Evolutionary conservation across 768 basidiomycete species (phyloP), one percentile per base, ranked within the genome.

Genomic region (Podaxis sp.): DNA sequence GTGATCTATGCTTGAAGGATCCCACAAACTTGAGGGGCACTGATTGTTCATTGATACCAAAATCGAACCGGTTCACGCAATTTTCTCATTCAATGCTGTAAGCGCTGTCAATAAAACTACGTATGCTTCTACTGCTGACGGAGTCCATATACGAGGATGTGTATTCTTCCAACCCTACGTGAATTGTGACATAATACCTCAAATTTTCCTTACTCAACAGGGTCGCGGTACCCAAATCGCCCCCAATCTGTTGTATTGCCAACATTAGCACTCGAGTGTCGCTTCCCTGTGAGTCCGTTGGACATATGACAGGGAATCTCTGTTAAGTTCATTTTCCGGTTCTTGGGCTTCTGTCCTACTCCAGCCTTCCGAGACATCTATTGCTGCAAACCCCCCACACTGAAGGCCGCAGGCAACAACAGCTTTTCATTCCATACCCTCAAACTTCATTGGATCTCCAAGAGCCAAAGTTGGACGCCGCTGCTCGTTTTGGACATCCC

Each of bases 21-120:
- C 22, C 49, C 22, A 24, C 36, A 40, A 40, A 22, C n/a, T 40
- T 9, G 15, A 37, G 22, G 37, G 37, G 19, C 27, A 36, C 53
- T 29, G 25, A 55, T 40, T 37, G 22, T 43, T 24, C 47, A 24
- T 56, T 38, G 54, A 25, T 55, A 47, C n/a, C 19, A 37, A 46
- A 55, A 56, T 38, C 36, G 54, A 62, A 62, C 61, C 55, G 25
- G 61, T 56, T 62, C 55, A 51, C 25, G 24, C 60, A 62, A 61
- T 40, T 62, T 56, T 51, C 59, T 54, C 25, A 37, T 55, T 61
- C 27, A 38, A 56, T 62, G 54, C 61, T 56, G 47, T 56, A 62
- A 56, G 61, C 61, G 61, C 54, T 50, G 61, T 55, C 61, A 56
- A 56, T 41, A 15, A 41, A 24, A 12, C 49, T 50, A 50, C 25